A percentile compares a stretch with the other conserved stretches of the same genome.
Evolutionary conservation across 768 basidiomycete species (phyloP).

Genomic region (Lactarius evosmus): DNA sequence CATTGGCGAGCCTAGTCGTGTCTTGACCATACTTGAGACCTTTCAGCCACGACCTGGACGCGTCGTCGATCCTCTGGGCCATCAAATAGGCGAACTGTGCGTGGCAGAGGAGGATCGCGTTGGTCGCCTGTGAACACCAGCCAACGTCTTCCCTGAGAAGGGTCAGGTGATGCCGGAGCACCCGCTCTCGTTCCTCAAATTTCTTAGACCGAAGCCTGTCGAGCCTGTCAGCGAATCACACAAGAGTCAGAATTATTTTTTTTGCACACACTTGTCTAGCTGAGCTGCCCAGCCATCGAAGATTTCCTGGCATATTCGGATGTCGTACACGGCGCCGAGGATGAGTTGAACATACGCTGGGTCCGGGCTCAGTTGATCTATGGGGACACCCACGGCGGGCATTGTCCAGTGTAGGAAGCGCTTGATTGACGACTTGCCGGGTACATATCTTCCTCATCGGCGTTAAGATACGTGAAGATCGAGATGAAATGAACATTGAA

Average conservation of each 20-base stretch:
- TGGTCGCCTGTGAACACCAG: constrained; percentile 11
- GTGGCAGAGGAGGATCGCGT: constrained; percentile 19
- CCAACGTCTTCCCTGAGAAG: constrained; percentile 7
- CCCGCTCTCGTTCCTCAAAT: constrained; percentile 1
- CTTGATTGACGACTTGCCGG: constrained; percentile 4
- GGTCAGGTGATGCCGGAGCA: constrained; percentile 1
- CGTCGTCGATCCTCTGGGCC: constrained; percentile 15
- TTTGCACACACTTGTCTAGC: constrained; percentile 12
- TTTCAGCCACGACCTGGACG: constrained; percentile 13
- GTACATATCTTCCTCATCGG: constrained; percentile 14
- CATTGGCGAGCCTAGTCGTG: constrained; percentile 18
- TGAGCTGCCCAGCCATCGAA: constrained; percentile 17
- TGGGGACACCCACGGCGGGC: constrained; percentile 6
- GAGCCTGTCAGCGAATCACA: not conserved
- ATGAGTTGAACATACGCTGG: not conserved
- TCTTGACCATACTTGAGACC: constrained; percentile 7
- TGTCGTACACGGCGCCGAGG: constrained; percentile 11
- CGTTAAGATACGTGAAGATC: constrained; percentile 2
- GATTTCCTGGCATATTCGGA: constrained; percentile 18
- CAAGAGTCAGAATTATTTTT: not conserved
- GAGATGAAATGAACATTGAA: not conserved
- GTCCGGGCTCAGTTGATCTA: constrained; percentile 11
- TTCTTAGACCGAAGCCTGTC: constrained; percentile 2
- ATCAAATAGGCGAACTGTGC: constrained; percentile 14
- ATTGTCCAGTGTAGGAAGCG: constrained; percentile 13